Evolutionary conservation across 148 eudicot species (phyloP).

Genomic region (Silene uniflora): DNA sequence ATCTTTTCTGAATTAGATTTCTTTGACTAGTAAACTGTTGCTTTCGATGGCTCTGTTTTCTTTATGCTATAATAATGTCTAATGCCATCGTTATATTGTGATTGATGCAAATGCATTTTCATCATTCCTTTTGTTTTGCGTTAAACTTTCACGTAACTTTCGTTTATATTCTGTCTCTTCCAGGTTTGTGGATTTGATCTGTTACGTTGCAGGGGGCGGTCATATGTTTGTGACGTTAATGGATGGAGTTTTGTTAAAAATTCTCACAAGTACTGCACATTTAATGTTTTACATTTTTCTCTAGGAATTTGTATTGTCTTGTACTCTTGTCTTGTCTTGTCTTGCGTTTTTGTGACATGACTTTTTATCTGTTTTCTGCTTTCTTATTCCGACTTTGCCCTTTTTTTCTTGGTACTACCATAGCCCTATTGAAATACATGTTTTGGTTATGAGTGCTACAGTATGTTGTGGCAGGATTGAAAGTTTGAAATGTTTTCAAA

Average conservation of each 20-base stretch:
- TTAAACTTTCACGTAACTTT: conserved; percentile 6
- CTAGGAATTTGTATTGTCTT: background rate
- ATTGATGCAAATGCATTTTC: background rate
- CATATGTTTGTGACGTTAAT: conserved; percentile 98
- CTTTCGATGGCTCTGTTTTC: background rate
- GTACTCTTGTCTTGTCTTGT: background rate
- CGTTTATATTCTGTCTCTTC: conserved; percentile 3
- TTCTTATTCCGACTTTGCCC: background rate
- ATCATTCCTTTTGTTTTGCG: background rate
- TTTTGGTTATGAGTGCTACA: background rate
- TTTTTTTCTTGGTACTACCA: background rate
- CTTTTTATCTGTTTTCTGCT: background rate
- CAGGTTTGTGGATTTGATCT: conserved; percentile 99
- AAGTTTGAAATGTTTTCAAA: background rate
- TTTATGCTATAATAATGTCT: background rate
- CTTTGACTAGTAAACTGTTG: background rate
- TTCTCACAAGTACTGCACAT: conserved; percentile 72
- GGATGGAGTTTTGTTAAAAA: conserved; percentile 99
- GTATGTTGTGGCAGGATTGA: background rate
- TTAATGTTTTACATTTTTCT: background rate
- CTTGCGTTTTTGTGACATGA: conserved; percentile 4
- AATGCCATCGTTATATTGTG: background rate
- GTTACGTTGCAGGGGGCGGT: conserved; percentile 91
- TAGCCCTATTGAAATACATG: background rate
- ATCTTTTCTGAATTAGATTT: background rate